Percentiles rank a stretch among this genome's conserved stretches.
Conservation (phyloP, 1,284 basidiomycete species). For the Mycosarcoma maydis region DNA sequence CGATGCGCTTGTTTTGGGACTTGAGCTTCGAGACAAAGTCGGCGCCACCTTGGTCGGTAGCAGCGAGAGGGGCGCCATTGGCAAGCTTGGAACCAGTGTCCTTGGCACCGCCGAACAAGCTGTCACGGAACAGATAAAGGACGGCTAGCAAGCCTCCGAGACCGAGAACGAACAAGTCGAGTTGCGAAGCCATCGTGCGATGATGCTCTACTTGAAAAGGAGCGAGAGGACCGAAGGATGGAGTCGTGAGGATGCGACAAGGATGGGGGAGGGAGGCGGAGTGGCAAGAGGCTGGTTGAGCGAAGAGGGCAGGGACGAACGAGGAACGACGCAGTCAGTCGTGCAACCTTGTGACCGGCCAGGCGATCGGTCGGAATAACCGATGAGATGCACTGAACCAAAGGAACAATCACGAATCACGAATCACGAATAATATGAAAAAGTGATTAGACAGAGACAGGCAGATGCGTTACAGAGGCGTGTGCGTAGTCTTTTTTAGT, state of each 20-base stretch:
- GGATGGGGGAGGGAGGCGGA: too few species aligned
- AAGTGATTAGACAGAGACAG: too few species aligned
- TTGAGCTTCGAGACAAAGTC: slow-evolving; percentile 60
- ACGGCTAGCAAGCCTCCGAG: slow-evolving; percentile 48
- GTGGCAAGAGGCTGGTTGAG: too few species aligned
- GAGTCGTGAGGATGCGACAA: too few species aligned
- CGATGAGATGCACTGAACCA: not conserved
- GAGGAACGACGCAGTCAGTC: not conserved
- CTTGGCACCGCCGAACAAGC: slow-evolving; percentile 40
- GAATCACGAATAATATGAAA: too few species aligned
- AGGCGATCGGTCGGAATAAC: too few species aligned
- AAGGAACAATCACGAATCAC: too few species aligned
- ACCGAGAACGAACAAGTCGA: slow-evolving; percentile 53
- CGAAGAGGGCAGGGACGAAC: too few species aligned
- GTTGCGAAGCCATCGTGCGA: slow-evolving; percentile 41
- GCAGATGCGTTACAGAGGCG: too few species aligned
- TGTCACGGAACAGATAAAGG: slow-evolving; percentile 59
- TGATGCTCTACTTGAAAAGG: not conserved
- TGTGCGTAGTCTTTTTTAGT: too few species aligned
- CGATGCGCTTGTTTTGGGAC: slow-evolving; percentile 64
- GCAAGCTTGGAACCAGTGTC: slow-evolving; percentile 50
- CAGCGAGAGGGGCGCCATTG: slow-evolving; percentile 31
- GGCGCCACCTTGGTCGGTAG: slow-evolving; percentile 18
- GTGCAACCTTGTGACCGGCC: too few species aligned
- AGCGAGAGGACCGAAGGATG: too few species aligned